Conservation (phyloP, 2,329 filamentous ascomycete genomes). For the Aspergillus carbonarius region DNA sequence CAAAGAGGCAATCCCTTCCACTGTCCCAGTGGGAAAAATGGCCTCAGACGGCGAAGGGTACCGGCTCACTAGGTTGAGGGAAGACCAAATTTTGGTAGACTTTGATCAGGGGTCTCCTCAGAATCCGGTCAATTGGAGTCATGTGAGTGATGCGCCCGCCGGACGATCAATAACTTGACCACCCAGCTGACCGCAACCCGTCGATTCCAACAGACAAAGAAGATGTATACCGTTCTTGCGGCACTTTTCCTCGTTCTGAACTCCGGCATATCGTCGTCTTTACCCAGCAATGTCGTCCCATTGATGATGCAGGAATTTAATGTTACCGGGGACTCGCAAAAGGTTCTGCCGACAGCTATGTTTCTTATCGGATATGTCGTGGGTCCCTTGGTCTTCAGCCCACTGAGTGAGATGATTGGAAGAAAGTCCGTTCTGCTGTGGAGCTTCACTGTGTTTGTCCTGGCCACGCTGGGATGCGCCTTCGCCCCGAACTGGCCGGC, state of each 20-base stretch:
- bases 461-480: conserved; percentile 45
- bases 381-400: conserved; percentile 44
- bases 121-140: neutral
- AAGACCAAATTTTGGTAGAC: neutral
- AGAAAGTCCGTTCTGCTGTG: conserved; percentile 46
- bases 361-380: conserved; percentile 42
- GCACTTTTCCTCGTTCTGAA: conserved; percentile 35
- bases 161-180: neutral
- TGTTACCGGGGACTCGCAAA: conserved; percentile 29
- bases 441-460: conserved; percentile 48
- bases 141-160: neutral
- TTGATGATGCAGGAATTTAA: conserved; percentile 36
- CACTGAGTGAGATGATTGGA: conserved; percentile 45
- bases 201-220: conserved; percentile 16
- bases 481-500: conserved; percentile 43
- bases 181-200: neutral
- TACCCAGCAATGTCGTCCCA: conserved; percentile 41
- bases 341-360: conserved; percentile 35
- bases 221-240: conserved; percentile 29
- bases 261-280: conserved; percentile 38
- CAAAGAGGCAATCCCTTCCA: neutral
- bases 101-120: neutral
- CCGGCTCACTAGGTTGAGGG: neutral
- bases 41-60: neutral
- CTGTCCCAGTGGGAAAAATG: neutral